Evolutionary conservation across 2,329 filamentous ascomycete genomes (phyloP), one percentile per base, ranked within the genome.

Genomic region (Pseudohalonectria lignicola): DNA sequence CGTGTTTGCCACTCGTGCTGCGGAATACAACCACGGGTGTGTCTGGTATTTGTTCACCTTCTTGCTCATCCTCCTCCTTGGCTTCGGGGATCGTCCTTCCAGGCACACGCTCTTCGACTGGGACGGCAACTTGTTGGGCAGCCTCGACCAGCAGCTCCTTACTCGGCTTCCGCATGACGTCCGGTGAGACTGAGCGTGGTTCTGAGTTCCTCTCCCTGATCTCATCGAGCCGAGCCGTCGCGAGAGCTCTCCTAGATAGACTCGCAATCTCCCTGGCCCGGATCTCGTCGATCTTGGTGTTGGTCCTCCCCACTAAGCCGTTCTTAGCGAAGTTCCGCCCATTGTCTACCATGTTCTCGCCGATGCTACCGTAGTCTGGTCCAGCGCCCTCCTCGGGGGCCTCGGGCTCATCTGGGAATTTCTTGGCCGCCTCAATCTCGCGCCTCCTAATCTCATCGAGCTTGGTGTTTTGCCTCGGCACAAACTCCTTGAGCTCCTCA

Each of bases 181-280:
- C 63, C 12, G 67, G 63, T 1, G 64, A 68, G 6, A 60, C 50
- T 7, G 62, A 61, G 44, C 55, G 53, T 12, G 52, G 50, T 31
- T 56, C 55, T 4, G 64, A 61, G 47, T 75, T 72, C 40, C 54
- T 59, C 39, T 71, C 66, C 29, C 64, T 60, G 39, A 74, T 73
- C 50, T 74, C 71, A 25, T 67, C 69, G 3, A 76, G 53, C 23
- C 63, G 61, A 38, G 66, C 64, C 6, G 62, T 61, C n/a, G 71
- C 64, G 13, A 71, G 51, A 2, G 63, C 63, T 37, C 64, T 60
- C 39, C 54, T 66, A 5, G 71, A 67, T 19, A 67, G 46, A 3
- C 59, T 48, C 43, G 60, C 59, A 8, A 60, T 55, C 44, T 71
- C 67, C 5, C 58, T 56, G 15, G 55, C 55, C 5, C 56, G 55